Conservation (phyloP, 306 rosid genomes). For the Cicer bijugum region DNA sequence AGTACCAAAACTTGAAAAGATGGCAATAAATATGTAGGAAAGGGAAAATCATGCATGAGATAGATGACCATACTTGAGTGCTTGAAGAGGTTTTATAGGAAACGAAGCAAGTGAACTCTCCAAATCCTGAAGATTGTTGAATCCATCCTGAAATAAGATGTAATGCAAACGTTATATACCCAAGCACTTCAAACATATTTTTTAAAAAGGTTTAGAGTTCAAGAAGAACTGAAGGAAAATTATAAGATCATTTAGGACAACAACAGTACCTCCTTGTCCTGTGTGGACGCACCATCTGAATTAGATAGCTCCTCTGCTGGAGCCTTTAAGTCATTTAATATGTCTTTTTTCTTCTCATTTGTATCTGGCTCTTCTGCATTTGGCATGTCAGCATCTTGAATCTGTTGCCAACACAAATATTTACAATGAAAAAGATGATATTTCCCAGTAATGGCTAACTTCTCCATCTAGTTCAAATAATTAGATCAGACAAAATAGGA, state of each 20-base stretch:
- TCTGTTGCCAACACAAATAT: constrained; percentile 58
- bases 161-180: constrained; percentile 39
- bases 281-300: constrained; percentile 54
- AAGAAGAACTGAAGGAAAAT: constrained; percentile 24
- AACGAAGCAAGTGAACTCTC: constrained; percentile 86
- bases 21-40: not conserved
- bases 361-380: constrained; percentile 58
- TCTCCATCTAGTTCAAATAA: constrained; percentile 22
- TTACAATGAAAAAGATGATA: constrained; percentile 26
- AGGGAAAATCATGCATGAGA: constrained; percentile 8
- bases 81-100: constrained; percentile 85
- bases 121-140: constrained; percentile 74
- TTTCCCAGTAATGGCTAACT: constrained; percentile 30
- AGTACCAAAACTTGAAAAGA: constrained; percentile 15
- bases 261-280: constrained; percentile 63
- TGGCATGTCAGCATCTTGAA: constrained; percentile 75
- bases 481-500: constrained; percentile 37
- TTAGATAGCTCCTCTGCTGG: constrained; percentile 52
- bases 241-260: constrained; percentile 36
- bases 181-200: constrained; percentile 1
- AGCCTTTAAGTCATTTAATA: constrained; percentile 52
- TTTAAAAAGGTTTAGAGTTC: constrained; percentile 16
- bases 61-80: constrained; percentile 73
- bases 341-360: constrained; percentile 53
- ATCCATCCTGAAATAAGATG: constrained; percentile 70